Evolutionary conservation across 805 yeast genomes (phyloP), one percentile per base, ranked within the genome.

Genomic region (Cyberlindnera subsufficiens): DNA sequence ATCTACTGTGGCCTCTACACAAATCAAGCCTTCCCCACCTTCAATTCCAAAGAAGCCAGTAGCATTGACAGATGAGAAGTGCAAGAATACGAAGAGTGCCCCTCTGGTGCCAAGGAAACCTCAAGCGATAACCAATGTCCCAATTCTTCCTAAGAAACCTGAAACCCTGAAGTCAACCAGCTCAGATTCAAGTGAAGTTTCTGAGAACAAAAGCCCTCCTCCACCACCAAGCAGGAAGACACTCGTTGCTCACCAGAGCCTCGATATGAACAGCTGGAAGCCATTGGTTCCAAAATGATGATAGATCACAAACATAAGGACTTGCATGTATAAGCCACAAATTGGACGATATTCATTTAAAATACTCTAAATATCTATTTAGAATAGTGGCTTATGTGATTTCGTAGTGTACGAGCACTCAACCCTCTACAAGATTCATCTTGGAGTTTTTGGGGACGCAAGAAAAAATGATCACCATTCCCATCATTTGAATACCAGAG

Each of bases 21-120:
- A 46, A 31, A 40, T 42, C 36, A 45, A 45, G 25, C 50, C 51
- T 38, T 36, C 39, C 16, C 53, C 47, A 36, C 53, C 52, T 15
- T 48, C 38, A 18, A 40, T 41, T 34, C 58, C 51, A 30, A 44
- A 54, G 32, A 51, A 39, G 31, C 53, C 58, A 20, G 29, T 54
- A 25, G 52, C 60, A 11, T 44, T 40, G 7, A 19, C 56, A 48
- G 32, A 54, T 52, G 1, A 49, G 38, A 8, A 36, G 46, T 11
- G 42, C 49, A 25, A 39, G 49, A 3, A 43, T 51, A 6, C 47
- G 17, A 34, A 29, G 34, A n/a, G 9, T 16, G 8, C 27, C 6
- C 38, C 38, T 10, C 37, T 35, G 27, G 33, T 40, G 6, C 35
- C 42, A 1, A 40, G 51, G 18, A 48, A 27, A 22, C 32, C 49